phyloP scores from a whole-genome alignment of 768 basidiomycete genomes.

The Russula sp. region DNA sequence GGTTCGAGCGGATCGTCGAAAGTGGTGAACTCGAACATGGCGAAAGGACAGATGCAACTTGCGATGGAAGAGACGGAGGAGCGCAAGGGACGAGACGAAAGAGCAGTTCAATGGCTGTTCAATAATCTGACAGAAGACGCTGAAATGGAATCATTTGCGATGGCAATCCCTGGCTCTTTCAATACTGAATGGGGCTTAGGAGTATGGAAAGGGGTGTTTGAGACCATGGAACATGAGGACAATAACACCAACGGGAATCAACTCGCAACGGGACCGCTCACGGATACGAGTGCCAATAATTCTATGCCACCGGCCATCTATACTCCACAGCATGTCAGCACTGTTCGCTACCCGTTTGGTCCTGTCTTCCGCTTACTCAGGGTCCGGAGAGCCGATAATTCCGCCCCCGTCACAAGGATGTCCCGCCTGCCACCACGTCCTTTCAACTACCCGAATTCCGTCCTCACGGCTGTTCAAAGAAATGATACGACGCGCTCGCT shows the following conservation, averaged over 20 bases:
- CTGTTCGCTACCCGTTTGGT: background rate
- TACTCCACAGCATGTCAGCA: no score
- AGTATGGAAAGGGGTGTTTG: background rate
- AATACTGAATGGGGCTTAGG: background rate
- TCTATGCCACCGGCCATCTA: background rate
- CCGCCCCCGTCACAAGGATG: background rate
- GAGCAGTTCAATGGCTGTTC: background rate
- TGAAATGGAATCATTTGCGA: conserved; percentile 3
- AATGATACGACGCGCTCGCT: no score
- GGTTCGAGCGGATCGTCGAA: background rate
- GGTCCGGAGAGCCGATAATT: background rate
- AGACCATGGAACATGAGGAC: background rate
- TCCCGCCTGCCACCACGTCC: background rate
- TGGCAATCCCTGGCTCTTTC: conserved; percentile 3
- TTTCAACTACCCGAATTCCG: no score
- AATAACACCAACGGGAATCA: background rate
- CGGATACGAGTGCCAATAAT: no score
- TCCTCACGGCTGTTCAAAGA: background rate
- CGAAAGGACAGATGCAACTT: background rate
- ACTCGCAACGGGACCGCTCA: no score
- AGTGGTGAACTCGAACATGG: conserved; percentile 5
- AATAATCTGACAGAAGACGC: background rate
- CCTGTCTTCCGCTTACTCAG: background rate
- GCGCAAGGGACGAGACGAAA: conserved; percentile 2
- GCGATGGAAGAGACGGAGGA: conserved; percentile 8